Evolutionary conservation across 1,284 basidiomycete species (phyloP).

Genomic region (Papiliotrema terrestris): DNA sequence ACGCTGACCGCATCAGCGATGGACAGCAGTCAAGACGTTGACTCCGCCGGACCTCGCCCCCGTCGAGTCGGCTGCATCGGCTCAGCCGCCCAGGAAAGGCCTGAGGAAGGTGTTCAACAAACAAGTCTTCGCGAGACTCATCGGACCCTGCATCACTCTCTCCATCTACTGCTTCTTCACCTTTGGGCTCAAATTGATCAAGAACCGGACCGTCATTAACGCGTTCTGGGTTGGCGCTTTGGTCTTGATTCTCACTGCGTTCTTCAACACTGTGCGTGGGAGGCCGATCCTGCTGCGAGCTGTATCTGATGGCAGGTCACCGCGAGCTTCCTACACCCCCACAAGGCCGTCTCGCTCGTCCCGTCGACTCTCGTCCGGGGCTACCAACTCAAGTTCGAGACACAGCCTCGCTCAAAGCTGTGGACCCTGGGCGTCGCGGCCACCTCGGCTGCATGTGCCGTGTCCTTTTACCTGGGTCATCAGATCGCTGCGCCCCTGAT

Average conservation of each 20-base stretch:
- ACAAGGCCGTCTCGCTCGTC: not conserved
- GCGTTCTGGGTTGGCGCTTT: not conserved
- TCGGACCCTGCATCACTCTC: not conserved
- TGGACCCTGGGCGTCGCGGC: not conserved
- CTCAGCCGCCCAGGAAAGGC: not conserved
- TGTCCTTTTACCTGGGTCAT: not conserved
- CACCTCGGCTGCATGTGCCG: not conserved
- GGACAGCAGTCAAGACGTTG: not conserved
- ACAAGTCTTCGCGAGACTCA: not conserved
- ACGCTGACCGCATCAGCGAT: not conserved
- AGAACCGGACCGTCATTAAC: not conserved
- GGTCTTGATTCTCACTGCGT: too few relatives aligned
- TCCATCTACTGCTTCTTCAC: not conserved
- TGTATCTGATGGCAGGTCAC: not conserved
- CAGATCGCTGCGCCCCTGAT: not conserved
- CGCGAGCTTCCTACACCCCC: not conserved
- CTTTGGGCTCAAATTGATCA: not conserved
- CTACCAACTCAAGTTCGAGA: not conserved
- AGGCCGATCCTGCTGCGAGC: not conserved
- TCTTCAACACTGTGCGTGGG: not conserved
- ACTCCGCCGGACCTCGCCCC: not conserved
- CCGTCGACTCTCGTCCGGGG: not conserved
- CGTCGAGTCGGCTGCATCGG: not conserved
- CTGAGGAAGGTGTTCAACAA: slow-evolving; percentile 1
- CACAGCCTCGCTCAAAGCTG: not conserved